A percentile compares a stretch with the other conserved stretches of the same genome.
phyloP scores from a whole-genome alignment of 495 filamentous ascomycete genomes.

The Corynascus novoguineensis region DNA sequence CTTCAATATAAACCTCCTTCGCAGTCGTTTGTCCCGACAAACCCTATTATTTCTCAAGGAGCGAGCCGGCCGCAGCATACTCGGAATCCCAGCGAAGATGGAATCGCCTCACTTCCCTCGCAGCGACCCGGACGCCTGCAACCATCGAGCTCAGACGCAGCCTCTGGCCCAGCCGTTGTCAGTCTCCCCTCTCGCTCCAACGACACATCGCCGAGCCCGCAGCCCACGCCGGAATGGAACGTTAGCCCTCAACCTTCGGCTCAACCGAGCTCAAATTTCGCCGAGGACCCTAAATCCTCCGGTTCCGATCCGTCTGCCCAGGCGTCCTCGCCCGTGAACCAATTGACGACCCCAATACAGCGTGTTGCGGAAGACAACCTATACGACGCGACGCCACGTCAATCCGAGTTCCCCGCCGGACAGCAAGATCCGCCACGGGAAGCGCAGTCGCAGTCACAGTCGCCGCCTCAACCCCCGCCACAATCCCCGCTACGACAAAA shows the following conservation, averaged over 20 bases:
- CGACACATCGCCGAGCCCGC: slow-evolving; percentile 26
- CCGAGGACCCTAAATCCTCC: slow-evolving; percentile 18
- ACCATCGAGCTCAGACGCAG: not conserved
- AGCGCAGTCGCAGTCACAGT: too few species aligned
- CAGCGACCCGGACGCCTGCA: slow-evolving; percentile 13
- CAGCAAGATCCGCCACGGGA: slow-evolving; percentile 8
- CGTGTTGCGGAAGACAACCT: slow-evolving; percentile 35
- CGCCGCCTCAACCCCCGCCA: not conserved
- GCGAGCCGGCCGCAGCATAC: not conserved
- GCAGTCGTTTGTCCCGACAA: not conserved
- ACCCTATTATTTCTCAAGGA: not conserved
- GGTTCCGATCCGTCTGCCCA: slow-evolving; percentile 27
- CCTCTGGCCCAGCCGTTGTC: slow-evolving; percentile 12
- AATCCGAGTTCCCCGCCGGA: slow-evolving; percentile 13
- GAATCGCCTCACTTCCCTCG: slow-evolving; percentile 20
- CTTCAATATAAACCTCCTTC: not conserved
- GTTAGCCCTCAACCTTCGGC: slow-evolving; percentile 33
- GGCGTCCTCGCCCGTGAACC: slow-evolving; percentile 5
- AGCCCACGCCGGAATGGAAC: slow-evolving; percentile 27
- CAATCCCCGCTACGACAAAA: not conserved
- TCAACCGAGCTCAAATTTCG: not conserved
- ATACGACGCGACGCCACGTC: slow-evolving; percentile 42
- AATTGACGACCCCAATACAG: slow-evolving; percentile 3
- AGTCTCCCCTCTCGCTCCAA: slow-evolving; percentile 4
- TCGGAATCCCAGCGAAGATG: slow-evolving; percentile 7